Evolutionary conservation across 257 asterid genomes (phyloP).

Genomic region (Salvia miltiorrhiza): DNA sequence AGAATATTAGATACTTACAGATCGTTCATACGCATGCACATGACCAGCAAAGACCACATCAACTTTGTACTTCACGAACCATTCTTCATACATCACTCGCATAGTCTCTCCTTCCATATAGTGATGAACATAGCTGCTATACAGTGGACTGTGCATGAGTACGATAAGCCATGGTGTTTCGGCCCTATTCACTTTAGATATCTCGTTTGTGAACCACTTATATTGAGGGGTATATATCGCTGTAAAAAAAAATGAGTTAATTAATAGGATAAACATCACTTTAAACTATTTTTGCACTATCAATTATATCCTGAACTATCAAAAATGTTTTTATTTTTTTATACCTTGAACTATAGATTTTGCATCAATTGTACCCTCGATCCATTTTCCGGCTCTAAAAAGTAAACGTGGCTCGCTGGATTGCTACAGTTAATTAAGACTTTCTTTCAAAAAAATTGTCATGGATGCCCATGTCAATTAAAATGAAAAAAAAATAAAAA

Average conservation of each 20-base stretch:
- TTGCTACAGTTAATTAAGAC: too few species aligned
- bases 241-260: background rate
- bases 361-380: too few species aligned
- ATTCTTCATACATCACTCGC: slow-evolving; percentile 78
- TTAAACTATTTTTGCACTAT: too few species aligned
- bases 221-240: slow-evolving; percentile 88
- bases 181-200: slow-evolving; percentile 66
- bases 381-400: too few species aligned
- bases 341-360: too few species aligned
- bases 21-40: slow-evolving; percentile 87
- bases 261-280: background rate
- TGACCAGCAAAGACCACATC: slow-evolving; percentile 92
- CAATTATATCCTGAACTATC: too few species aligned
- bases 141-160: slow-evolving; percentile 83
- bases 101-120: slow-evolving; percentile 92
- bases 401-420: too few species aligned
- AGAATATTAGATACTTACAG: slow-evolving; percentile 37
- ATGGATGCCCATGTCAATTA: too few species aligned
- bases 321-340: too few species aligned
- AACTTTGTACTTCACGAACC: slow-evolving; percentile 75
- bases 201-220: slow-evolving; percentile 67
- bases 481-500: too few species aligned
- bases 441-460: too few species aligned
- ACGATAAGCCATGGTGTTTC: slow-evolving; percentile 94
- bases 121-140: slow-evolving; percentile 85